Conservation (phyloP, 257 asterid species). For the Gentiana dahurica region DNA sequence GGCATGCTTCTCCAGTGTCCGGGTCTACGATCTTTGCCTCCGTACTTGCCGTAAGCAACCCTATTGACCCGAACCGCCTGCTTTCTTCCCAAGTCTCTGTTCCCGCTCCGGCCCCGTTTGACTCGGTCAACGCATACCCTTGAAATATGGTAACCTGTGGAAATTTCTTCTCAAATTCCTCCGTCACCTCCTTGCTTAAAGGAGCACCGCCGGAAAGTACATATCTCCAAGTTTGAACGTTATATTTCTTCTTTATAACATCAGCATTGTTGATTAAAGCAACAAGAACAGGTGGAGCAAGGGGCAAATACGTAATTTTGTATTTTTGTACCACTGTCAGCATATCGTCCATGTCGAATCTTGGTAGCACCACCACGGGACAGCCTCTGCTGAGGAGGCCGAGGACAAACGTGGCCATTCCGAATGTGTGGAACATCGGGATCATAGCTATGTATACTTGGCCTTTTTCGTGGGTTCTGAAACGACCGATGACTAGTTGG, state of each 20-base stretch:
- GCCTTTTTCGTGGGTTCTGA: slow-evolving; percentile 20
- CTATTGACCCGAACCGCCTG: slow-evolving; percentile 66
- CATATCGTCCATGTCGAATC: slow-evolving; percentile 72
- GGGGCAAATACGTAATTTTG: slow-evolving; percentile 44
- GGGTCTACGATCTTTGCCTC: slow-evolving; percentile 83
- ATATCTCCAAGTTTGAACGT: slow-evolving; percentile 37
- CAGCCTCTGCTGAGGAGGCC: slow-evolving; percentile 63
- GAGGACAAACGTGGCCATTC: slow-evolving; percentile 56
- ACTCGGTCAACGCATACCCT: slow-evolving; percentile 81
- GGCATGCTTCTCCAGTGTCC: slow-evolving; percentile 31
- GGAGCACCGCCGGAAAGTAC: slow-evolving; percentile 81
- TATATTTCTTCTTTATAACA: slow-evolving; percentile 36
- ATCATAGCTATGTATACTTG: slow-evolving; percentile 62
- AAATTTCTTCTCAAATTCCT: slow-evolving; percentile 56
- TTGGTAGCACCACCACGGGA: slow-evolving; percentile 48
- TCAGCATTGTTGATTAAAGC: slow-evolving; percentile 50
- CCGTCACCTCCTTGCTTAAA: slow-evolving; percentile 65
- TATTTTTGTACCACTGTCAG: slow-evolving; percentile 44
- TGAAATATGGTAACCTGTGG: slow-evolving; percentile 49
- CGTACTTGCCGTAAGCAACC: slow-evolving; percentile 64
- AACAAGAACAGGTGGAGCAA: slow-evolving; percentile 71
- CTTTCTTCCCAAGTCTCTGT: slow-evolving; percentile 63
- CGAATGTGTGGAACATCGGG: slow-evolving; percentile 83
- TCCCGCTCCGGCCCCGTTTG: slow-evolving; percentile 66
- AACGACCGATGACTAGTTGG: slow-evolving; percentile 40